Evolutionary conservation across 164 flowering plant species (phyloP).

Genomic region (Hamamelis virginiana): DNA sequence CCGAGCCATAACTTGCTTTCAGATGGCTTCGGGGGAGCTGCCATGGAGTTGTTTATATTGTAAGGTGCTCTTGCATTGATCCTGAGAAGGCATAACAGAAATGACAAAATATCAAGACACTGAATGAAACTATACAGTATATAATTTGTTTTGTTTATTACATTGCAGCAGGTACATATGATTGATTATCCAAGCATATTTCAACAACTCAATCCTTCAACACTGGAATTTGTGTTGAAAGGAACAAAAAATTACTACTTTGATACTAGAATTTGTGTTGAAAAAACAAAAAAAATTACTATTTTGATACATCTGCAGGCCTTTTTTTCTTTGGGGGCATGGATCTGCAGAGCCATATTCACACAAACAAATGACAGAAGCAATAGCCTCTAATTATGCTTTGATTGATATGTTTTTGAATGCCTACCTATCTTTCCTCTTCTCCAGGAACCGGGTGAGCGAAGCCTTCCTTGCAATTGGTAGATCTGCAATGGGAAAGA

Average conservation of each 20-base stretch:
- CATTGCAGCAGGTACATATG: not conserved
- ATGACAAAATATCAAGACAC: not conserved
- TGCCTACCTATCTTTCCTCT: conserved; percentile 76
- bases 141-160: not conserved
- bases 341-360: not conserved
- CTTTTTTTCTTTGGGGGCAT: no score
- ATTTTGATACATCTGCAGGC: not conserved
- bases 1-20: conserved; percentile 62
- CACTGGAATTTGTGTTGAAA: not conserved
- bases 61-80: conserved; percentile 58
- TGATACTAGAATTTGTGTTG: no score
- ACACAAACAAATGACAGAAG: not conserved
- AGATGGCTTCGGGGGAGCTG: conserved; percentile 18
- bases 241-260: no score
- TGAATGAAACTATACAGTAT: not conserved
- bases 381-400: not conserved
- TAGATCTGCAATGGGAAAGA: conserved; percentile 39
- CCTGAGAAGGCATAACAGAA: conserved; percentile 32
- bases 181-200: not conserved
- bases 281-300: not conserved
- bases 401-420: not conserved
- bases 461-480: conserved; percentile 78
- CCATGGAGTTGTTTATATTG: conserved; percentile 15
- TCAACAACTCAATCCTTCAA: not conserved
- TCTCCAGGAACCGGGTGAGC: conserved; percentile 76